A percentile compares a stretch with the other conserved stretches of the same genome.
Evolutionary conservation across 345 rosid species (phyloP).

Genomic region (Balakata baccata): DNA sequence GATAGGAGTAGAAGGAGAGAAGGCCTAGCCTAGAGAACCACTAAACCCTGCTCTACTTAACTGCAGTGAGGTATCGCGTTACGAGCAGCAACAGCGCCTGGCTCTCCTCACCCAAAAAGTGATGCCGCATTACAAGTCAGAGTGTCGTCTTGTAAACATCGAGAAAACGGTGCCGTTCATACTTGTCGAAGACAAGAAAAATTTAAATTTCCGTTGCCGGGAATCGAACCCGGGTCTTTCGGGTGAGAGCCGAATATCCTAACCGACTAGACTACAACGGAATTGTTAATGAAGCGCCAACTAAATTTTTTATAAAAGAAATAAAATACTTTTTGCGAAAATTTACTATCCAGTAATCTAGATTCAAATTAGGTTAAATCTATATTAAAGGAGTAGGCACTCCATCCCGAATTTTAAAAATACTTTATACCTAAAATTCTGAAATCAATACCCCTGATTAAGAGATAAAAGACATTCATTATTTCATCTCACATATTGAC

Average conservation of each 20-base stretch:
- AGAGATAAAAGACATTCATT: no score
- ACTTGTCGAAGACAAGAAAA: no score
- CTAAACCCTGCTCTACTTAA: neutral
- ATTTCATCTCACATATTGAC: no score
- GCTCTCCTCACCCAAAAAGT: neutral
- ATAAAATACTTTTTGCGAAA: no score
- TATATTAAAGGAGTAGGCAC: no score
- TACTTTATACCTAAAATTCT: no score
- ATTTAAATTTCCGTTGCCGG: constrained; percentile 52
- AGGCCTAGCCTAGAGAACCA: neutral
- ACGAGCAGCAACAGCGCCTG: neutral
- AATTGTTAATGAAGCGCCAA: no score
- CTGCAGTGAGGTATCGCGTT: neutral
- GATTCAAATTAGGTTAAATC: no score
- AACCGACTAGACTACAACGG: constrained; percentile 60
- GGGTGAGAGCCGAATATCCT: constrained; percentile 85
- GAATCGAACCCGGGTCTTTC: constrained; percentile 71
- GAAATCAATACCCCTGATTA: no score
- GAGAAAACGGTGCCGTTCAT: neutral
- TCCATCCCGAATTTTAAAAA: no score
- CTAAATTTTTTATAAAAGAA: no score
- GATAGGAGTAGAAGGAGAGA: neutral
- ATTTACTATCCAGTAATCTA: no score
- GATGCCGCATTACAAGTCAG: neutral
- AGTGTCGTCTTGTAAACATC: neutral